Percentiles rank a stretch among this genome's conserved stretches.
Evolutionary conservation across 345 rosid genomes (phyloP).

Genomic region (Camelina laxa): DNA sequence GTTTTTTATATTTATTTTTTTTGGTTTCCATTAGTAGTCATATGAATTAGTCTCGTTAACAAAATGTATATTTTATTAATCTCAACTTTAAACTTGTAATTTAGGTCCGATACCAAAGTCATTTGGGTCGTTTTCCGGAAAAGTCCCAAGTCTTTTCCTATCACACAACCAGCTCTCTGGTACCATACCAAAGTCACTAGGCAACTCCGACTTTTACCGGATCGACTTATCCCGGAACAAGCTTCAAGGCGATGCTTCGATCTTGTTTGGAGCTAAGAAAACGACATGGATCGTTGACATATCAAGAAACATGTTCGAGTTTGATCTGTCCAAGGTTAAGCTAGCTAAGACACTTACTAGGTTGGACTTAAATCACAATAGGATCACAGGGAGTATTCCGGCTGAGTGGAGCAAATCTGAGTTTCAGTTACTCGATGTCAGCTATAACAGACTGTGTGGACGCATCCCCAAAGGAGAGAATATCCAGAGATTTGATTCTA

Average conservation of each 20-base stretch:
- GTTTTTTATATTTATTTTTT: neutral
- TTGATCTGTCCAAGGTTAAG: slow-evolving; percentile 57
- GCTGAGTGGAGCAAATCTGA: slow-evolving; percentile 43
- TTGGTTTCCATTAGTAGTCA: neutral
- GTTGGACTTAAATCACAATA: slow-evolving; percentile 73
- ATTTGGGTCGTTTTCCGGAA: slow-evolving; percentile 51
- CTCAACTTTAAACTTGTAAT: neutral
- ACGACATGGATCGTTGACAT: slow-evolving; percentile 51
- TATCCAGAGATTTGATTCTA: slow-evolving; percentile 62
- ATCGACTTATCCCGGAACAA: slow-evolving; percentile 69
- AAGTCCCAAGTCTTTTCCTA: slow-evolving; percentile 47
- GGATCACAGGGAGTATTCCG: slow-evolving; percentile 65
- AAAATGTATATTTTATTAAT: neutral
- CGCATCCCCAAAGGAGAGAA: slow-evolving; percentile 64
- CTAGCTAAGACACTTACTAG: slow-evolving; percentile 48
- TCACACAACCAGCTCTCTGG: slow-evolving; percentile 78
- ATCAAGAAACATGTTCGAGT: slow-evolving; percentile 65
- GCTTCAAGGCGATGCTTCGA: slow-evolving; percentile 66
- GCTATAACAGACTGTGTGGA: slow-evolving; percentile 80
- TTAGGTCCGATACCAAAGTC: slow-evolving; percentile 64
- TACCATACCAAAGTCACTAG: slow-evolving; percentile 59
- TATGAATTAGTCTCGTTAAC: neutral
- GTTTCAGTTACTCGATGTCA: slow-evolving; percentile 60
- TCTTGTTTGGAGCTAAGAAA: slow-evolving; percentile 64
- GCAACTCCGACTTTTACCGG: slow-evolving; percentile 48